A percentile compares a stretch with the other conserved stretches of the same genome.
phyloP scores from a whole-genome alignment of 768 basidiomycete genomes.

The Suillus hirtellus region DNA sequence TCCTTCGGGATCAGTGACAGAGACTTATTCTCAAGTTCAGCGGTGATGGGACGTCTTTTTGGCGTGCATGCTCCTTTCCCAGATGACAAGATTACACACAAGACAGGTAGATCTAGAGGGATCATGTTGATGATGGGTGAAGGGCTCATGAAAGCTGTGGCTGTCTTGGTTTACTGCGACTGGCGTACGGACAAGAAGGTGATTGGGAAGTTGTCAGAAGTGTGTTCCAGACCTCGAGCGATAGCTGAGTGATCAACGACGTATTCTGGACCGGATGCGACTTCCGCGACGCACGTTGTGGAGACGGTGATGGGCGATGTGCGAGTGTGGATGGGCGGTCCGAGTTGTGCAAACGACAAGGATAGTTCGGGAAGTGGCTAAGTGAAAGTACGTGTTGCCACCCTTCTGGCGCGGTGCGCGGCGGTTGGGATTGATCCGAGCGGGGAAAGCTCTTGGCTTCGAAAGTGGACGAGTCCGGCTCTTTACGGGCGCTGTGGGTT shows the following conservation, averaged over 20 bases:
- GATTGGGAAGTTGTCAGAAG: slow-evolving; percentile 15
- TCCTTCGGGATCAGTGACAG: slow-evolving; percentile 50
- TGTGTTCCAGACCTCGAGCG: slow-evolving; percentile 35
- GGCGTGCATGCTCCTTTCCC: slow-evolving; percentile 15
- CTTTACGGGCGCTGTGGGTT: slow-evolving; percentile 22
- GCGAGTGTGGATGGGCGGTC: slow-evolving; percentile 25
- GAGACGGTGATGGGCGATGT: slow-evolving; percentile 22
- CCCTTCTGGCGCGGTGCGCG: slow-evolving; percentile 26
- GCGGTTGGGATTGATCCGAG: slow-evolving; percentile 22
- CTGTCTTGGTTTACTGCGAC: slow-evolving; percentile 22
- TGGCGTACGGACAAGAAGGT: slow-evolving; percentile 37
- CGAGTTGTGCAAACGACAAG: slow-evolving; percentile 35
- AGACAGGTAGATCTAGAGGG: slow-evolving; percentile 13
- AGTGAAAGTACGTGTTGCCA: slow-evolving; percentile 34
- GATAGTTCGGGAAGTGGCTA: slow-evolving; percentile 34
- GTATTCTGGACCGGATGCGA: slow-evolving; percentile 7
- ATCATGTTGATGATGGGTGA: slow-evolving; percentile 18
- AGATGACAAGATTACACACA: slow-evolving; percentile 24
- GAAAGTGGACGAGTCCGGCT: slow-evolving; percentile 38
- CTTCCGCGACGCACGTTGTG: slow-evolving; percentile 13
- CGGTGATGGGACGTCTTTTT: slow-evolving; percentile 28
- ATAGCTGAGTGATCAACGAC: slow-evolving; percentile 6
- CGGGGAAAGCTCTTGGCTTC: slow-evolving; percentile 44
- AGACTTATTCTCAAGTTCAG: slow-evolving; percentile 59
- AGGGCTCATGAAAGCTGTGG: slow-evolving; percentile 19